phyloP scores from a whole-genome alignment of 2,329 filamentous ascomycete genomes.

The Huntiella savannae region DNA sequence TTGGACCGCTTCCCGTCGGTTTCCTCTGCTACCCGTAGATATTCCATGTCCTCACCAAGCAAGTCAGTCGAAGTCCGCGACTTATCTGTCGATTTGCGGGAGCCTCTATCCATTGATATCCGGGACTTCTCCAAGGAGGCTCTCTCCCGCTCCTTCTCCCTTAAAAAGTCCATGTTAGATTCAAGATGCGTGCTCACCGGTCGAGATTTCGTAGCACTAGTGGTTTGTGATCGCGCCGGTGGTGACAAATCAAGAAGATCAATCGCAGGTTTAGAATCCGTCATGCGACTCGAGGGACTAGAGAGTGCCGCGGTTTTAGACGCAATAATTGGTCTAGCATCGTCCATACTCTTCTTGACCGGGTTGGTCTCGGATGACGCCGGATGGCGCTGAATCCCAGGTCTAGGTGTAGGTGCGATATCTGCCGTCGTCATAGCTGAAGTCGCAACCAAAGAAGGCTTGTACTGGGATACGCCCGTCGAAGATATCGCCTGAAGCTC shows the following conservation, averaged over 20 bases:
- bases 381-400: constrained; percentile 24
- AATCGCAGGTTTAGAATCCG: constrained; percentile 43
- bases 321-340: constrained; percentile 2
- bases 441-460: constrained; percentile 25
- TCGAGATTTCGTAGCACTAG: constrained; percentile 32
- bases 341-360: neutral
- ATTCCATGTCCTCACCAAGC: constrained; percentile 37
- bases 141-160: constrained; percentile 43
- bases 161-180: constrained; percentile 63
- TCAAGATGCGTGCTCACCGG: constrained; percentile 71
- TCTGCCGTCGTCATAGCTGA: constrained; percentile 56
- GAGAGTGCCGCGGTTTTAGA: constrained; percentile 4
- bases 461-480: constrained; percentile 14
- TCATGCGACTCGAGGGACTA: constrained; percentile 20
- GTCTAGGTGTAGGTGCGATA: constrained; percentile 2
- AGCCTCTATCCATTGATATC: constrained; percentile 8
- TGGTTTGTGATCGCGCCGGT: constrained; percentile 20
- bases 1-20: constrained; percentile 37
- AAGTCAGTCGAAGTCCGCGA: constrained; percentile 5
- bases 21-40: constrained; percentile 58
- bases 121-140: constrained; percentile 9
- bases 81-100: constrained; percentile 10
- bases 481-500: constrained; percentile 39
- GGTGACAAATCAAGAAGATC: constrained; percentile 38
- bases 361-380: constrained; percentile 12